A percentile compares a stretch with the other conserved stretches of the same genome.
Conservation (phyloP, 306 rosid genomes). For the Sindora glabra region DNA sequence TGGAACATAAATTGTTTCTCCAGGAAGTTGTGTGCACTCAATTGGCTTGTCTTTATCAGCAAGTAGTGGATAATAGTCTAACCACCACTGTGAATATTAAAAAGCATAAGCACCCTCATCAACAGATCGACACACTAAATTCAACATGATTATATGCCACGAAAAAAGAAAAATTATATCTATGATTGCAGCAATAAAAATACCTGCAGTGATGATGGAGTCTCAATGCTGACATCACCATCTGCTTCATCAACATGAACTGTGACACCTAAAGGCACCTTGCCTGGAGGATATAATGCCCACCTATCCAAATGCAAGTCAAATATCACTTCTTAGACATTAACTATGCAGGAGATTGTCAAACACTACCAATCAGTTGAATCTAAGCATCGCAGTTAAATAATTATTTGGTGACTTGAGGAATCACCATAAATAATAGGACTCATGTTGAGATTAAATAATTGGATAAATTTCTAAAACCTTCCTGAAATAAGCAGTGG, state of each 20-base stretch:
- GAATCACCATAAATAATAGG: conserved; percentile 11
- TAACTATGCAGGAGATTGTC: conserved; percentile 10
- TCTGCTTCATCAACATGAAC: conserved; percentile 93
- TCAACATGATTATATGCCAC: background rate
- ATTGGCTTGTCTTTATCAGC: conserved; percentile 96
- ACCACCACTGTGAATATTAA: conserved; percentile 79
- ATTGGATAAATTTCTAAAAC: no score
- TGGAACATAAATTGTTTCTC: conserved; percentile 94
- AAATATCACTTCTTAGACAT: conserved; percentile 14
- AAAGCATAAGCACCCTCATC: conserved; percentile 10
- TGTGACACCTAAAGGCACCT: conserved; percentile 86
- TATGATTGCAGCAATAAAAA: conserved; percentile 6
- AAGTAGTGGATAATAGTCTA: conserved; percentile 95
- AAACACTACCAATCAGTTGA: conserved; percentile 1
- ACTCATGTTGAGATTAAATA: background rate
- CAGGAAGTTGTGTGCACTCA: conserved; percentile 93
- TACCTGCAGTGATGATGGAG: conserved; percentile 94
- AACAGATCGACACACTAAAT: conserved; percentile 8
- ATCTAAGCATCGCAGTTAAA: background rate
- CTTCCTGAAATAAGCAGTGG: background rate
- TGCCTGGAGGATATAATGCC: conserved; percentile 99
- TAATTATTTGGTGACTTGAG: background rate
- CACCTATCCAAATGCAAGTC: conserved; percentile 57
- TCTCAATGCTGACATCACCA: conserved; percentile 81
- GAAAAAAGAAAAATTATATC: conserved; percentile 6